Evolutionary conservation across 192 early-diverging fungal species (phyloP).

Genomic region (Diversispora eburnea): DNA sequence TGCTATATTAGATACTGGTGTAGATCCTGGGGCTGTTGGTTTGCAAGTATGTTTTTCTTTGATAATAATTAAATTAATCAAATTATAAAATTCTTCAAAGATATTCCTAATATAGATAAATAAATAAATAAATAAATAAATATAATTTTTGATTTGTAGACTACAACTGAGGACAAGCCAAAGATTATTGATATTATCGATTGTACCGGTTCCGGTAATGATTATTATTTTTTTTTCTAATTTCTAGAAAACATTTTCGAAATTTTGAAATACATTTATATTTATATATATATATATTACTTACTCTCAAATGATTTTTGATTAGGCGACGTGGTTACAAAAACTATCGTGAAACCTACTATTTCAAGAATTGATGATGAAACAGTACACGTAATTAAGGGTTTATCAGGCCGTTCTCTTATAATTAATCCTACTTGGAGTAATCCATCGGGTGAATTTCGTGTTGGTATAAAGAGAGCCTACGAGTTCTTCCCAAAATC

Average conservation of each 20-base stretch:
- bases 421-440: slow-evolving; percentile 65
- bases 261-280: neutral
- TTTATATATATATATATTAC: neutral
- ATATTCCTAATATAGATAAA: too few relatives aligned
- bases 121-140: too few relatives aligned
- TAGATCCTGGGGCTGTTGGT: slow-evolving; percentile 90
- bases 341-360: slow-evolving; percentile 53
- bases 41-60: slow-evolving; percentile 52
- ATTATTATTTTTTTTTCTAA: neutral
- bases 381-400: slow-evolving; percentile 51
- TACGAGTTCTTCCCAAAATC: slow-evolving; percentile 71
- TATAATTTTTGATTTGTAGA: slow-evolving; percentile 30
- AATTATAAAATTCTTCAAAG: neutral
- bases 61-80: neutral
- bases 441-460: slow-evolving; percentile 81
- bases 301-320: neutral
- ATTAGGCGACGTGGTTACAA: slow-evolving; percentile 65
- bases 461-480: slow-evolving; percentile 74
- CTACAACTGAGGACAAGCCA: slow-evolving; percentile 82
- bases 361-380: slow-evolving; percentile 43
- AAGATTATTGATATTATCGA: slow-evolving; percentile 93
- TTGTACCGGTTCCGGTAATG: slow-evolving; percentile 77
- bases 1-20: slow-evolving; percentile 90
- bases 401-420: slow-evolving; percentile 73
- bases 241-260: neutral